Percentiles rank a stretch among this genome's conserved stretches.
Conservation (phyloP, 176 grass and related monocot species). For the Rhynchospora pubera region DNA sequence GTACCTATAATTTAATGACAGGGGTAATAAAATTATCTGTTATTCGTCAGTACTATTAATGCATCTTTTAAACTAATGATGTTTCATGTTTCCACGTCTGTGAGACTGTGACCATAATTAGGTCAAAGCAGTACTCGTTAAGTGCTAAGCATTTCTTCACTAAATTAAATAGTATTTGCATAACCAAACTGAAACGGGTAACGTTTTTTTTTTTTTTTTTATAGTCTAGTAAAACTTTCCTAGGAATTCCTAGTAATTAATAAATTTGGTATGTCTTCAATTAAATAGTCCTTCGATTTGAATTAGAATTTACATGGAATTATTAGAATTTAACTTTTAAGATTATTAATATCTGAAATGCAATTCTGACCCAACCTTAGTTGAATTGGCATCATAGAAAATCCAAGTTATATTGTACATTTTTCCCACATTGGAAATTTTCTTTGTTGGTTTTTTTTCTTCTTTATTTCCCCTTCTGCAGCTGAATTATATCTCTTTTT, state of each 20-base stretch:
- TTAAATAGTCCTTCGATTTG: not conserved
- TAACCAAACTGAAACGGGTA: not conserved
- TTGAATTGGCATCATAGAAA: not conserved
- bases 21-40: not conserved
- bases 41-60: not conserved
- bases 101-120: not conserved
- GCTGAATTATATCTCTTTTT: no score
- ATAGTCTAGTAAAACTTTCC: not conserved
- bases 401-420: no score
- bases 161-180: not conserved
- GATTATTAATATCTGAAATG: not conserved
- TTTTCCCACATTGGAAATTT: no score
- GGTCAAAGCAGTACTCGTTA: not conserved
- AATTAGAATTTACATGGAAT: not conserved
- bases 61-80: not conserved
- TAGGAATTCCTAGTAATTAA: not conserved
- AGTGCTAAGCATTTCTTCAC: not conserved
- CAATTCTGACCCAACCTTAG: not conserved
- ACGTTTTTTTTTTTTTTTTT: no score
- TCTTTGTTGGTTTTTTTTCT: no score
- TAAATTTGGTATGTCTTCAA: not conserved
- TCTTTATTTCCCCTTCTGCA: no score
- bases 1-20: not conserved
- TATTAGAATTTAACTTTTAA: not conserved
- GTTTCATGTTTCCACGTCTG: conserved; percentile 11